These are phyloP conservation scores for Malus hybrid DNA, from an alignment of 331 rosid genomes.

Conservation along the genomic window DNA sequence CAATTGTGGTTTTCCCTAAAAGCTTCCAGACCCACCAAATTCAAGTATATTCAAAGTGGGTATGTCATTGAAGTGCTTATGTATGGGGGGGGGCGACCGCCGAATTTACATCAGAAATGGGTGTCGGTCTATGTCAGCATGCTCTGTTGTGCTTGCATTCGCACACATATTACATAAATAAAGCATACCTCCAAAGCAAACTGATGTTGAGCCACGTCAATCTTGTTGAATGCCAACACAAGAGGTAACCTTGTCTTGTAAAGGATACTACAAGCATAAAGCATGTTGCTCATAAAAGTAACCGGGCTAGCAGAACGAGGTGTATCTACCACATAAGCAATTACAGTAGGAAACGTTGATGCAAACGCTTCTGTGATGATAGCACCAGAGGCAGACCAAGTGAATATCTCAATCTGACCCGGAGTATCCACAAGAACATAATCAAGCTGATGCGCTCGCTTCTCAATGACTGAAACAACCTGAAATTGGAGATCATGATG, in stretches of 20 bases:
- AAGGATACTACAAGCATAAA: slow-evolving; percentile 90
- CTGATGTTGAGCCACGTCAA: slow-evolving; percentile 72
- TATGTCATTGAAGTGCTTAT: background rate
- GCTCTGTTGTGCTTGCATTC: background rate
- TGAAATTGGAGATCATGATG: slow-evolving; percentile 23
- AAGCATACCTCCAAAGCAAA: slow-evolving; percentile 87
- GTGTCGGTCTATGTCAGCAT: background rate
- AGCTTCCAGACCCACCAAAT: background rate
- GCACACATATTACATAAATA: background rate
- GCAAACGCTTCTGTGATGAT: slow-evolving; percentile 99
- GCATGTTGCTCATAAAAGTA: slow-evolving; percentile 98
- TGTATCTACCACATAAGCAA: slow-evolving; percentile 76
- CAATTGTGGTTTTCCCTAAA: background rate
- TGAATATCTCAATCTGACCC: slow-evolving; percentile 96
- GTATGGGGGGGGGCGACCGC: too few relatives aligned
- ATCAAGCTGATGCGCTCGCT: slow-evolving; percentile 83
- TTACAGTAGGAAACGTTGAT: slow-evolving; percentile 91
- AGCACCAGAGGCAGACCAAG: slow-evolving; percentile 97
- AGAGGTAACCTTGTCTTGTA: slow-evolving; percentile 88
- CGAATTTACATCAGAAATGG: too few relatives aligned
- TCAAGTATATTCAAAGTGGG: background rate
- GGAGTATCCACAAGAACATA: slow-evolving; percentile 94
- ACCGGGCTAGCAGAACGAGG: slow-evolving; percentile 79
- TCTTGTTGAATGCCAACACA: slow-evolving; percentile 82
- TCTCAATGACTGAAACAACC: slow-evolving; percentile 84